phyloP scores from a whole-genome alignment of 805 yeast species.

The Candida succiphila region DNA sequence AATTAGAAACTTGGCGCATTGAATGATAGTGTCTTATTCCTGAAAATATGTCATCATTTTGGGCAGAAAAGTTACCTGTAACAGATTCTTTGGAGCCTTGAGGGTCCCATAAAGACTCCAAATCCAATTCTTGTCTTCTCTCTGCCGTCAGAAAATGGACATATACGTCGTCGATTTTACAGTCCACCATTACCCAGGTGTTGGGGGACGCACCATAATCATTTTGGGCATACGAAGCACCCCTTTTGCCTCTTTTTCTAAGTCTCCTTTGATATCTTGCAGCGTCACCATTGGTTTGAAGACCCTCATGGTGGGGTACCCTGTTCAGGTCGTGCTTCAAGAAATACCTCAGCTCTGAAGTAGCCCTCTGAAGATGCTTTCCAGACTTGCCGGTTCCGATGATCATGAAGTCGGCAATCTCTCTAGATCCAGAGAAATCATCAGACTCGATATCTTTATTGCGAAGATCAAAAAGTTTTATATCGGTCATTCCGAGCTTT shows the following conservation, averaged over 20 bases:
- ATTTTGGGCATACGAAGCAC: constrained; percentile 41
- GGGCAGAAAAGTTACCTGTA: constrained; percentile 4
- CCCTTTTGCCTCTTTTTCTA: constrained; percentile 43
- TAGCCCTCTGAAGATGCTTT: constrained; percentile 66
- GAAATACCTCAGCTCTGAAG: constrained; percentile 43
- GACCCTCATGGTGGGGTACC: constrained; percentile 60
- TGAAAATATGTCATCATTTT: constrained; percentile 31
- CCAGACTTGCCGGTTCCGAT: constrained; percentile 70
- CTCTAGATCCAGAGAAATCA: constrained; percentile 20
- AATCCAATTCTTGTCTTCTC: constrained; percentile 55
- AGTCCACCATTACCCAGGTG: constrained; percentile 78
- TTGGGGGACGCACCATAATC: constrained; percentile 51
- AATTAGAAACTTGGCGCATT: neutral
- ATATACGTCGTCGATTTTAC: constrained; percentile 49
- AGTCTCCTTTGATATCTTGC: constrained; percentile 42
- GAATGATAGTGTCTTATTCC: constrained; percentile 37
- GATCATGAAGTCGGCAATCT: constrained; percentile 41
- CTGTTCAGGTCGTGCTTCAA: constrained; percentile 42
- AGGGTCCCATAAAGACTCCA: constrained; percentile 59
- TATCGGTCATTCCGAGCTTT: constrained; percentile 57
- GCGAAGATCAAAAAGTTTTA: constrained; percentile 57
- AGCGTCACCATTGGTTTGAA: constrained; percentile 46
- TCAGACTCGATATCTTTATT: constrained; percentile 18
- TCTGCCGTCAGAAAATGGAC: constrained; percentile 68
- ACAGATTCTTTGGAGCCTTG: constrained; percentile 24